phyloP scores from a whole-genome alignment of 140 eudicot species.

The Oenanthe javanica region DNA sequence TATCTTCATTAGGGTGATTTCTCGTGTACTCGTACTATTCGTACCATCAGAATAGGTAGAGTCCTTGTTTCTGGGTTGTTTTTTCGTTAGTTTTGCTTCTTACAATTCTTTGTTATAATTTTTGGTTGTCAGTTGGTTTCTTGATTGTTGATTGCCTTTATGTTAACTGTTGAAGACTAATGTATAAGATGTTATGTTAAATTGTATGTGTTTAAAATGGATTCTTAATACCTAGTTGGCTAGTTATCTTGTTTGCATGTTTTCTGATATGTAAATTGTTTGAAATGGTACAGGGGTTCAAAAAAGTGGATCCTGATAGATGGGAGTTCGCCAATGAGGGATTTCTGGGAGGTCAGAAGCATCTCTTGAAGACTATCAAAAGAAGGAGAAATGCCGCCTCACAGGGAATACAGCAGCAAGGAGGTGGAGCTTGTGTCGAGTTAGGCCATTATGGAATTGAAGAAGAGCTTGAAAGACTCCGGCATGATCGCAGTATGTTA shows the following conservation, averaged over 20 bases:
- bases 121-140: background rate
- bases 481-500: constrained; percentile 47
- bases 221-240: background rate
- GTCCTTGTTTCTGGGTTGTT: background rate
- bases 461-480: constrained; percentile 59
- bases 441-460: constrained; percentile 77
- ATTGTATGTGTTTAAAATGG: background rate
- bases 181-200: background rate
- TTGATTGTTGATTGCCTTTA: background rate
- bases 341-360: constrained; percentile 83
- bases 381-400: constrained; percentile 49
- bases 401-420: constrained; percentile 33
- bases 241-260: background rate
- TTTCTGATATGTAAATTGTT: background rate
- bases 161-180: background rate
- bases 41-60: too few species aligned
- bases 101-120: background rate
- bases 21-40: background rate
- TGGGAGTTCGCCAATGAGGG: constrained; percentile 96
- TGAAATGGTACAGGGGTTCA: constrained; percentile 52
- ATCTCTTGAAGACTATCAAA: constrained; percentile 67
- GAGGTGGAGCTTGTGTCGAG: constrained; percentile 44
- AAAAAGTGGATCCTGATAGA: constrained; percentile 85
- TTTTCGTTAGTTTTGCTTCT: background rate
- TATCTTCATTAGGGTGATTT: background rate